Conservation (phyloP, 441 rosid genomes). For the Pelargonium exstipulatum region DNA sequence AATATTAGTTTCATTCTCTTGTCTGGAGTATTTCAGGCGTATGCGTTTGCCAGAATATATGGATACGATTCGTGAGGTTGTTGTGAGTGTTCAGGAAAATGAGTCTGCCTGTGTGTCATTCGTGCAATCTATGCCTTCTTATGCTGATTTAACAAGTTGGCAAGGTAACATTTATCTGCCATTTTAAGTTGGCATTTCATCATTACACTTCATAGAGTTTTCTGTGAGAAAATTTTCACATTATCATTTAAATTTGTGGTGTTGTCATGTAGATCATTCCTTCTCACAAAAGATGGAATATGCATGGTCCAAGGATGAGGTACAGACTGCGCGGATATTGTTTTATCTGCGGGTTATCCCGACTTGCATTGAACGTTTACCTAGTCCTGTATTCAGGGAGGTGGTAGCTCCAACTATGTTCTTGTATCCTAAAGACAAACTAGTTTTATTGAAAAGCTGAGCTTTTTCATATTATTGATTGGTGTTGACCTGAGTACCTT, state of each 20-base stretch:
- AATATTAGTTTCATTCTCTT: constrained; percentile 66
- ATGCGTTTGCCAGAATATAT: constrained; percentile 82
- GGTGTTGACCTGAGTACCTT: constrained; percentile 32
- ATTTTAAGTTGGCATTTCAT: neutral
- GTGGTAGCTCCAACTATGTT: constrained; percentile 79
- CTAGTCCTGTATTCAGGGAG: constrained; percentile 49
- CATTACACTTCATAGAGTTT: neutral
- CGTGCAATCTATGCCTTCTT: constrained; percentile 71
- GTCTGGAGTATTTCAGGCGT: constrained; percentile 74
- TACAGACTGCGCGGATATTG: constrained; percentile 82
- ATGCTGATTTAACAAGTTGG: constrained; percentile 53
- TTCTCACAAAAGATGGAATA: constrained; percentile 43
- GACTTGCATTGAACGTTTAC: constrained; percentile 64
- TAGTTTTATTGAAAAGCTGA: constrained; percentile 10
- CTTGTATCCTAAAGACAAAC: constrained; percentile 60
- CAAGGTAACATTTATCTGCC: constrained; percentile 41
- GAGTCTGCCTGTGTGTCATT: constrained; percentile 58
- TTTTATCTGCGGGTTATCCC: constrained; percentile 86
- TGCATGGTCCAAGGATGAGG: constrained; percentile 76
- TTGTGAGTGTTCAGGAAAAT: constrained; percentile 67
- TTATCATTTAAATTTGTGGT: neutral
- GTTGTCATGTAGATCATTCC: constrained; percentile 35
- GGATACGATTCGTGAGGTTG: constrained; percentile 70
- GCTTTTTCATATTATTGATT: neutral
- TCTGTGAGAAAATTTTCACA: neutral